Conservation (phyloP, 2,329 filamentous ascomycete genomes). For the Scytalidium sp. region DNA sequence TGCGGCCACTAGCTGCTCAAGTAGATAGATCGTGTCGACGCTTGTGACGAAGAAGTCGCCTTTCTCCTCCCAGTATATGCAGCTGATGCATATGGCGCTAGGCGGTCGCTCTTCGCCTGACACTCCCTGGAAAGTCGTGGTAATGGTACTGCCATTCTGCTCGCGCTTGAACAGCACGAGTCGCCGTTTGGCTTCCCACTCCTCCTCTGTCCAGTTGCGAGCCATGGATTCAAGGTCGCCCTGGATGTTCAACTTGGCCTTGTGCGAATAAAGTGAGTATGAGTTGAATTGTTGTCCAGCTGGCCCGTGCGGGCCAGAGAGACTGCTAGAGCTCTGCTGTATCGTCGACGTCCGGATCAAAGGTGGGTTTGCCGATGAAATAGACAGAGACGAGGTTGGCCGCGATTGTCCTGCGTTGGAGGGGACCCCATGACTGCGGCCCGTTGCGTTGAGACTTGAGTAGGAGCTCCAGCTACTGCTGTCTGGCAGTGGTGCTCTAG, state of each 20-base stretch:
- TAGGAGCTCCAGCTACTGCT: slow-evolving; percentile 45
- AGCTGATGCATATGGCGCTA: slow-evolving; percentile 92
- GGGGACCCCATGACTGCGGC: slow-evolving; percentile 39
- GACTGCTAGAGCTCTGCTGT: slow-evolving; percentile 46
- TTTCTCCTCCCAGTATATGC: slow-evolving; percentile 95
- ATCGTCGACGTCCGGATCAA: slow-evolving; percentile 67
- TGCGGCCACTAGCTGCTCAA: slow-evolving; percentile 83
- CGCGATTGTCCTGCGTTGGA: slow-evolving; percentile 21
- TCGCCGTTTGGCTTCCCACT: slow-evolving; percentile 73
- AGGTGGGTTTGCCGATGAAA: slow-evolving; percentile 46
- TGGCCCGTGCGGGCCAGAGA: slow-evolving; percentile 41
- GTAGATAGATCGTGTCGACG: slow-evolving; percentile 92
- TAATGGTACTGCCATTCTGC: slow-evolving; percentile 79
- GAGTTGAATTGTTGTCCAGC: slow-evolving; percentile 25
- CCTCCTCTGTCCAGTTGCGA: slow-evolving; percentile 77
- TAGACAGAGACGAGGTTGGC: slow-evolving; percentile 17
- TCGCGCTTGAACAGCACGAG: slow-evolving; percentile 86
- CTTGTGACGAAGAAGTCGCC: slow-evolving; percentile 90
- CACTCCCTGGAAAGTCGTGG: slow-evolving; percentile 75
- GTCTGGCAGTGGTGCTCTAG: slow-evolving; percentile 46
- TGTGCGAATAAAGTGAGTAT: slow-evolving; percentile 73
- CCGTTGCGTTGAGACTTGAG: slow-evolving; percentile 37
- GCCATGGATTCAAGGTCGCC: slow-evolving; percentile 85
- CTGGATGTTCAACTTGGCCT: slow-evolving; percentile 80
- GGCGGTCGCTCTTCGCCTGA: slow-evolving; percentile 74